phyloP scores from a whole-genome alignment of 352 stramenopile species.

The Phytopythium montanum region DNA sequence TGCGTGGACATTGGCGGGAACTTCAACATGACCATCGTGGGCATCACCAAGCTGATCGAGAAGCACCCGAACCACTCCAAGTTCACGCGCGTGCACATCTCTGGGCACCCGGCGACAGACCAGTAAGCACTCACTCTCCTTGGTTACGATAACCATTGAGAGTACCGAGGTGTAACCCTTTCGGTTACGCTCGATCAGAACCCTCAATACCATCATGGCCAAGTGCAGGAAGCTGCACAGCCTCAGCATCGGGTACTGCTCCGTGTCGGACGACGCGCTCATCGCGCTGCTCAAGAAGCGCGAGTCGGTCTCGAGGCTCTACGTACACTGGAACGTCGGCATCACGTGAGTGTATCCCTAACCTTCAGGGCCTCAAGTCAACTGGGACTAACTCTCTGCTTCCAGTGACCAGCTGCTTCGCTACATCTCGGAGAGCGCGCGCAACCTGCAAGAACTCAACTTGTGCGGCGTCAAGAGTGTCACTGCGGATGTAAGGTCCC shows the following conservation, averaged over 20 bases:
- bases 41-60: slow-evolving; percentile 87
- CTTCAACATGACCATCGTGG: slow-evolving; percentile 88
- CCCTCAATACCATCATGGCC: slow-evolving; percentile 81
- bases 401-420: slow-evolving; percentile 75
- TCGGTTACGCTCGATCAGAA: slow-evolving; percentile 33
- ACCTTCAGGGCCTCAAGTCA: neutral
- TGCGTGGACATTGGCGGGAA: slow-evolving; percentile 84
- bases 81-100: slow-evolving; percentile 84
- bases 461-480: slow-evolving; percentile 86
- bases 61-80: slow-evolving; percentile 89
- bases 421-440: slow-evolving; percentile 62
- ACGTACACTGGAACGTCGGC: slow-evolving; percentile 82
- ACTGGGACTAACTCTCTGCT: neutral
- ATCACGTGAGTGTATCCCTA: slow-evolving; percentile 71
- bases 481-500: slow-evolving; percentile 57
- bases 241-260: slow-evolving; percentile 81
- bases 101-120: slow-evolving; percentile 76
- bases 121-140: slow-evolving; percentile 46
- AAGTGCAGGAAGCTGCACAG: slow-evolving; percentile 89
- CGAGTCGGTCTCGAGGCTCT: slow-evolving; percentile 72
- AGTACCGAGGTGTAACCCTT: neutral
- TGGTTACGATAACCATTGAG: neutral
- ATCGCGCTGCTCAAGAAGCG: slow-evolving; percentile 84
- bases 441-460: slow-evolving; percentile 86
- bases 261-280: slow-evolving; percentile 81